These are phyloP conservation scores for Collybia nuda DNA, from an alignment of 768 basidiomycete species.

Conservation along the genomic window DNA sequence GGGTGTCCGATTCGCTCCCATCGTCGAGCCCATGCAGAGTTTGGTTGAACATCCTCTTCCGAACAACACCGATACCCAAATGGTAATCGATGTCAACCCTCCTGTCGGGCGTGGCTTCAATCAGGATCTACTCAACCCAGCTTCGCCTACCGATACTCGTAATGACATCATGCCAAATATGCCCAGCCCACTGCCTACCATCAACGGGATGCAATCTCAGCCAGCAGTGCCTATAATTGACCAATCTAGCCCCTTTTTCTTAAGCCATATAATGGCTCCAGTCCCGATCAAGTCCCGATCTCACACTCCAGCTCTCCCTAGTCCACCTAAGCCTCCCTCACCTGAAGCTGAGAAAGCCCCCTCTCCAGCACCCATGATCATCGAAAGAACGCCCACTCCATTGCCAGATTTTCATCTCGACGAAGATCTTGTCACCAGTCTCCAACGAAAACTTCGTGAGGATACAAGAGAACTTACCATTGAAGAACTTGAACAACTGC, in stretches of 20 bases:
- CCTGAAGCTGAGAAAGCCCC: conserved; percentile 15
- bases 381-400: conserved; percentile 66
- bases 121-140: conserved; percentile 52
- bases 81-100: conserved; percentile 36
- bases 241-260: conserved; percentile 19
- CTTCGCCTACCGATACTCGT: conserved; percentile 26
- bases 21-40: conserved; percentile 20
- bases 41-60: background rate
- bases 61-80: conserved; percentile 17
- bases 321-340: conserved; percentile 13
- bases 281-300: conserved; percentile 20
- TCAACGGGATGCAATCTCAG: conserved; percentile 2
- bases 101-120: conserved; percentile 41
- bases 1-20: conserved; percentile 52
- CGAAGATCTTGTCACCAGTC: conserved; percentile 41
- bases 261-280: conserved; percentile 6
- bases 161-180: too few species aligned
- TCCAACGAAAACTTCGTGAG: conserved; percentile 49
- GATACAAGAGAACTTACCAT: conserved; percentile 64
- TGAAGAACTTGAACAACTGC: conserved; percentile 92
- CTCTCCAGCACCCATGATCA: conserved; percentile 41
- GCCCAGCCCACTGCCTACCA: too few species aligned
- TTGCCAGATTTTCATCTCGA: conserved; percentile 78
- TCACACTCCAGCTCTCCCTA: conserved; percentile 12
- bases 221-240: conserved; percentile 10